A percentile compares a stretch with the other conserved stretches of the same genome.
Evolutionary conservation across 805 yeast species (phyloP).

Genomic region (Dipodascus albidus): DNA sequence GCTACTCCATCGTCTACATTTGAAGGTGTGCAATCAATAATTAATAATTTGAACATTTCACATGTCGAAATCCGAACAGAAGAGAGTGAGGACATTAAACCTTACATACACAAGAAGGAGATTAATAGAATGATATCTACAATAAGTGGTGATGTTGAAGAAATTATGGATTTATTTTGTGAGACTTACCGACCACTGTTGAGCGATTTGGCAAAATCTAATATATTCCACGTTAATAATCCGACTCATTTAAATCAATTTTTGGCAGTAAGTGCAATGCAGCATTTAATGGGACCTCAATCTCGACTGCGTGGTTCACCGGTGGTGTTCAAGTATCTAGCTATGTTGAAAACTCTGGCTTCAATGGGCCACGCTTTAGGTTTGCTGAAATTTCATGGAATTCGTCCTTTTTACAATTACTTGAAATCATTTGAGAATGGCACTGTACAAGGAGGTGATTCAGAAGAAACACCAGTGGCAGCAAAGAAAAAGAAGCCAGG

Average conservation of each 20-base stretch:
- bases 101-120: conserved; percentile 60
- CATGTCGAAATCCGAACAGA: conserved; percentile 81
- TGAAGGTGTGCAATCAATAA: conserved; percentile 79
- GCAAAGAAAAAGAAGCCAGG: conserved; percentile 26
- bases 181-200: conserved; percentile 22
- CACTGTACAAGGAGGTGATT: background rate
- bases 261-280: conserved; percentile 57
- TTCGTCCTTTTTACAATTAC: conserved; percentile 62
- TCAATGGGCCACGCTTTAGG: conserved; percentile 48
- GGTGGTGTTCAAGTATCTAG: conserved; percentile 15
- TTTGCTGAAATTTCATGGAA: conserved; percentile 68
- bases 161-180: conserved; percentile 39
- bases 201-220: conserved; percentile 50
- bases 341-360: conserved; percentile 43
- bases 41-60: conserved; percentile 62
- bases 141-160: conserved; percentile 41
- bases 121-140: conserved; percentile 49
- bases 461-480: conserved; percentile 6
- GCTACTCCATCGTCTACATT: conserved; percentile 92
- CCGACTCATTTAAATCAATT: conserved; percentile 62
- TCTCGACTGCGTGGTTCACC: conserved; percentile 15
- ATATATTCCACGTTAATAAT: conserved; percentile 52
- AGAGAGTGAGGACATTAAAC: conserved; percentile 63
- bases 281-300: conserved; percentile 25
- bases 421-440: conserved; percentile 37